Evolutionary conservation across 352 stramenopile species (phyloP), one percentile per base, ranked within the genome.

Genomic region (Globisporangium alternatum): DNA sequence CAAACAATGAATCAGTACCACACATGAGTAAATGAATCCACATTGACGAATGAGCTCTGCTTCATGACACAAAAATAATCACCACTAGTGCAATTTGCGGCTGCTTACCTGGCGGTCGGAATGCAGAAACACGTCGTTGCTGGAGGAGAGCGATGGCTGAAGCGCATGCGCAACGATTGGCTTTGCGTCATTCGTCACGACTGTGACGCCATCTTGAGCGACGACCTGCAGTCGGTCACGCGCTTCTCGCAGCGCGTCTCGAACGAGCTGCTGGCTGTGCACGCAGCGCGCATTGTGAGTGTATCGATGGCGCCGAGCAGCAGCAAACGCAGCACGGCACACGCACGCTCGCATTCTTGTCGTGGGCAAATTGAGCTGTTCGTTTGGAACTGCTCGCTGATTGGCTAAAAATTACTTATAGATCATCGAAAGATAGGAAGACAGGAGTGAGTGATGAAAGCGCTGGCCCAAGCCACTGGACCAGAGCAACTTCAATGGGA

Each of bases 41-140:
- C 15, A 56, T 21, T 21, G 0, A 15, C 39, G 39, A 45, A 45
- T n/a, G 15, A 3, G 13, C 39, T 45, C 39, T 28, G 25, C 25
- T 28, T 28, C 25, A 28, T 28, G 7, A n/a, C 39, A n/a, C 39
- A 45, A 8, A n/a, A 7, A 28, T 28, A 28, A 28, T 28, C 25
- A 28, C 25, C 25, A 28, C 39, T 6, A 3, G 17, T 35, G 21
- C 17, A 5, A 19, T 12, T 21, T 54, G 1, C 28, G 4, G 2
- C 9, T 17, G 6, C 25, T 17, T 61, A 83, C 75, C 65, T 70
- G 43, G 2, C 80, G 79, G 22, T 89, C 75, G 35, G 65, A 66
- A 41, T 85, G 69, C 41, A 92, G 74, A 48, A 90, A 80, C 8
- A 90, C 65, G 49, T 89, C 80, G 62, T 76, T 88, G 65, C 76